Conservation (phyloP, 2,329 filamentous ascomycete species). For the Hymenoscyphus scutula region DNA sequence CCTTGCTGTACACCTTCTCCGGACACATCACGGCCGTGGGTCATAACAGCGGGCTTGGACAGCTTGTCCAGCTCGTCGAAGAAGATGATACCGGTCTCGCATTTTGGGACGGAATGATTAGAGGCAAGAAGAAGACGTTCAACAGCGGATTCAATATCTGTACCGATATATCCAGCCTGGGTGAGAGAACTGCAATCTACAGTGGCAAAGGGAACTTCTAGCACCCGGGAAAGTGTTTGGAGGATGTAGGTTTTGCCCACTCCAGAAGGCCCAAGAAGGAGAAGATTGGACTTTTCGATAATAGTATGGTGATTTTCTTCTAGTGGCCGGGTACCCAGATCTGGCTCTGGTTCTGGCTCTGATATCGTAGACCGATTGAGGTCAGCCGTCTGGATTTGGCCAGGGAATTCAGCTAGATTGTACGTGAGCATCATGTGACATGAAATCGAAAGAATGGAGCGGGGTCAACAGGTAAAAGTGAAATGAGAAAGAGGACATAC, state of each 20-base stretch:
- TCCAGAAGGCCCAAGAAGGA: conserved; percentile 87
- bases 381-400: conserved; percentile 41
- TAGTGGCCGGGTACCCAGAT: conserved; percentile 26
- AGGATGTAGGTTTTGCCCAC: conserved; percentile 96
- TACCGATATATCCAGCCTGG: conserved; percentile 94
- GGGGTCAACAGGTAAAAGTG: not conserved
- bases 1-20: conserved; percentile 97
- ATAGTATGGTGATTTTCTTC: conserved; percentile 24
- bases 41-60: conserved; percentile 72
- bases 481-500: conserved; percentile 44
- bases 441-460: not conserved
- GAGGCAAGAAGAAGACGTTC: conserved; percentile 85
- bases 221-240: conserved; percentile 76
- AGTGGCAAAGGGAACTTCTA: conserved; percentile 95
- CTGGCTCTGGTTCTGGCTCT: conserved; percentile 22
- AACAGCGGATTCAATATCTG: conserved; percentile 95
- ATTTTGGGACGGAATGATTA: conserved; percentile 80
- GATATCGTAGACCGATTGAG: conserved; percentile 23
- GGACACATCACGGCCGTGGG: conserved; percentile 86
- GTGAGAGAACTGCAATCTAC: conserved; percentile 95
- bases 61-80: conserved; percentile 98
- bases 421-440: conserved; percentile 36
- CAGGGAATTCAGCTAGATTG: conserved; percentile 53
- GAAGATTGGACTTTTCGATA: conserved; percentile 92
- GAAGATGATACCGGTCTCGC: conserved; percentile 91